These are phyloP conservation scores for Termitomyces sp. DNA, from an alignment of 768 basidiomycete species.

Conservation along the genomic window DNA sequence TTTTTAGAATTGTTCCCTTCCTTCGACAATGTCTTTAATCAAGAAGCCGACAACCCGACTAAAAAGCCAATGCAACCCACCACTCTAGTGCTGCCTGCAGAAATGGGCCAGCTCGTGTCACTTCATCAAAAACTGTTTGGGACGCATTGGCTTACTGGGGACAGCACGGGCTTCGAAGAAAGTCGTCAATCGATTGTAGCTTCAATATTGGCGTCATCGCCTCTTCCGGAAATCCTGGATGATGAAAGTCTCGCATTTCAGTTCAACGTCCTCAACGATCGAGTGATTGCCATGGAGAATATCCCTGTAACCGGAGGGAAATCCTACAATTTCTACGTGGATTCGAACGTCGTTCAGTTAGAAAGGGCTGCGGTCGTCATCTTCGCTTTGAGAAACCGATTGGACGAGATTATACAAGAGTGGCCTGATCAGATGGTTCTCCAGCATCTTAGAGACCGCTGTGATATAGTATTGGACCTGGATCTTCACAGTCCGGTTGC, in stretches of 20 bases:
- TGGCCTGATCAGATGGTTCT: slow-evolving; percentile 99
- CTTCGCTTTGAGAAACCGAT: slow-evolving; percentile 39
- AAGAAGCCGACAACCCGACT: slow-evolving; percentile 11
- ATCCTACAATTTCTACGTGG: slow-evolving; percentile 73
- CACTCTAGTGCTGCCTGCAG: slow-evolving; percentile 24
- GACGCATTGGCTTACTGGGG: not conserved
- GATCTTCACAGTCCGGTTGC: slow-evolving; percentile 70
- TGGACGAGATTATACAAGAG: slow-evolving; percentile 56
- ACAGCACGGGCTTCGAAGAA: slow-evolving; percentile 21
- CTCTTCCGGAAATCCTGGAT: slow-evolving; percentile 43
- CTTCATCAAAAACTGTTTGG: slow-evolving; percentile 44
- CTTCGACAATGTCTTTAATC: slow-evolving; percentile 56
- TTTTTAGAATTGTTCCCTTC: slow-evolving; percentile 83
- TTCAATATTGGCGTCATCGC: slow-evolving; percentile 23
- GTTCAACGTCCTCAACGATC: slow-evolving; percentile 40
- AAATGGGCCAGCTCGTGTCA: slow-evolving; percentile 33
- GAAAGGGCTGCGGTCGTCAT: slow-evolving; percentile 54
- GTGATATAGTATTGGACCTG: slow-evolving; percentile 56
- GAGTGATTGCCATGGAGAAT: slow-evolving; percentile 25
- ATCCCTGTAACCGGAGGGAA: slow-evolving; percentile 9
- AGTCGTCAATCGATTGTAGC: slow-evolving; percentile 27
- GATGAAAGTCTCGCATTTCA: slow-evolving; percentile 43
- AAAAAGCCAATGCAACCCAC: slow-evolving; percentile 9
- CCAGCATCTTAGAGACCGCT: slow-evolving; percentile 74
- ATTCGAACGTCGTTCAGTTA: slow-evolving; percentile 68